Evolutionary conservation across 1,284 basidiomycete species (phyloP).

Genomic region (Tylopilus sp.): DNA sequence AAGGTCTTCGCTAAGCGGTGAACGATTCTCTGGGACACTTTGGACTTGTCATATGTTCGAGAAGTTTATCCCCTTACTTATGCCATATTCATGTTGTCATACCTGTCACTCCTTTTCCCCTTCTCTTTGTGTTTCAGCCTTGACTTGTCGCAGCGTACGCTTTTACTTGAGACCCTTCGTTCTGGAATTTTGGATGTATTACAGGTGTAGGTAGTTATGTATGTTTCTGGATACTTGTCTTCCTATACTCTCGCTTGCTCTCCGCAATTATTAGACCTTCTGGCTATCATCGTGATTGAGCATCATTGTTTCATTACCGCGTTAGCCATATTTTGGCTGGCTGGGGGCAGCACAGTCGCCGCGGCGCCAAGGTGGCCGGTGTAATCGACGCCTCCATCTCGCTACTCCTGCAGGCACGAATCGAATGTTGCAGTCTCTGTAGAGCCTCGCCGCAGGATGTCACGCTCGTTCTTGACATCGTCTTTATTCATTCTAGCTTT

Average conservation of each 20-base stretch:
- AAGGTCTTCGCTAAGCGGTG: constrained; percentile 86
- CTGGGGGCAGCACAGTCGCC: not conserved
- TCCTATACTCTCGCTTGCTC: constrained; percentile 20
- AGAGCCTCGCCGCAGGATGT: constrained; percentile 13
- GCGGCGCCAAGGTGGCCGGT: not conserved
- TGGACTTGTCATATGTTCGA: constrained; percentile 27
- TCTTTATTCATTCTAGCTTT: constrained; percentile 12
- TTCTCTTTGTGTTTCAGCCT: constrained; percentile 14
- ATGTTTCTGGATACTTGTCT: constrained; percentile 37
- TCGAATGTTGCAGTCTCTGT: constrained; percentile 22
- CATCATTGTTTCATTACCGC: constrained; percentile 1
- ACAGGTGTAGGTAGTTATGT: constrained; percentile 35
- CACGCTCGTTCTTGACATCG: constrained; percentile 10
- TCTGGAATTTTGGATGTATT: constrained; percentile 34
- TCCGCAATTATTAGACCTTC: constrained; percentile 10
- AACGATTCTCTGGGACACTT: constrained; percentile 25
- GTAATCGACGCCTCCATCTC: not conserved
- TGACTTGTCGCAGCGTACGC: constrained; percentile 18
- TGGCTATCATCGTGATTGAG: not conserved
- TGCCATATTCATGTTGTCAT: constrained; percentile 33
- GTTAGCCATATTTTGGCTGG: not conserved
- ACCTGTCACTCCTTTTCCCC: constrained; percentile 23
- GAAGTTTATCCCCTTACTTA: constrained; percentile 28
- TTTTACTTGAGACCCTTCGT: constrained; percentile 22
- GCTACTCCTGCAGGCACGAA: not conserved